Conservation (phyloP, 2,329 filamentous ascomycete genomes). For the Aspergillus ustus region DNA sequence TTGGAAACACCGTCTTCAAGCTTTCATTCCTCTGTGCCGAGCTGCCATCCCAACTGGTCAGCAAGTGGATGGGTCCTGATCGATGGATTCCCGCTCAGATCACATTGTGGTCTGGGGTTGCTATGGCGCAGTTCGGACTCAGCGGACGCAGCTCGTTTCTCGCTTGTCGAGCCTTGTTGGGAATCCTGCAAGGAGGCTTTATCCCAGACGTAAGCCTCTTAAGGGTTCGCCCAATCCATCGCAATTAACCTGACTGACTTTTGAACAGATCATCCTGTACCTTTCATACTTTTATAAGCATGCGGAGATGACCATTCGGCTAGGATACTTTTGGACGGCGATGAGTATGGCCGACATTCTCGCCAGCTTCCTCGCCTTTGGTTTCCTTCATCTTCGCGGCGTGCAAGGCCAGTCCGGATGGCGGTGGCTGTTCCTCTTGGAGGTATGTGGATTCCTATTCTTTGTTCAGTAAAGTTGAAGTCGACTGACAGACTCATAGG, state of each 20-base stretch:
- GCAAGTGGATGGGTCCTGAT: conserved; percentile 63
- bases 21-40: conserved; percentile 52
- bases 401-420: conserved; percentile 33
- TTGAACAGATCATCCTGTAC: conserved; percentile 49
- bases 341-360: conserved; percentile 55
- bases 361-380: conserved; percentile 53
- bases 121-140: conserved; percentile 56
- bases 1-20: conserved; percentile 47
- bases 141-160: conserved; percentile 50
- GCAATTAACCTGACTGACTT: not conserved
- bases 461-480: not conserved
- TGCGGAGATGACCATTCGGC: conserved; percentile 68
- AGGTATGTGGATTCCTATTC: not conserved
- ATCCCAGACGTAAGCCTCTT: conserved; percentile 43
- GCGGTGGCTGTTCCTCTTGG: conserved; percentile 49
- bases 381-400: conserved; percentile 46
- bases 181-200: conserved; percentile 58
- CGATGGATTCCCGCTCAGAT: conserved; percentile 67
- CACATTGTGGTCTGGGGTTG: conserved; percentile 60
- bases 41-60: conserved; percentile 66
- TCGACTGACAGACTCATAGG: conserved; percentile 38
- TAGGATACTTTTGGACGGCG: conserved; percentile 73
- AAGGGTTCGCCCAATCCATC: accelerated
- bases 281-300: conserved; percentile 77
- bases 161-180: conserved; percentile 53